Evolutionary conservation across 228 moss, liverwort and hornwort species (phyloP).

Genomic region (Sphagnum fallax): DNA sequence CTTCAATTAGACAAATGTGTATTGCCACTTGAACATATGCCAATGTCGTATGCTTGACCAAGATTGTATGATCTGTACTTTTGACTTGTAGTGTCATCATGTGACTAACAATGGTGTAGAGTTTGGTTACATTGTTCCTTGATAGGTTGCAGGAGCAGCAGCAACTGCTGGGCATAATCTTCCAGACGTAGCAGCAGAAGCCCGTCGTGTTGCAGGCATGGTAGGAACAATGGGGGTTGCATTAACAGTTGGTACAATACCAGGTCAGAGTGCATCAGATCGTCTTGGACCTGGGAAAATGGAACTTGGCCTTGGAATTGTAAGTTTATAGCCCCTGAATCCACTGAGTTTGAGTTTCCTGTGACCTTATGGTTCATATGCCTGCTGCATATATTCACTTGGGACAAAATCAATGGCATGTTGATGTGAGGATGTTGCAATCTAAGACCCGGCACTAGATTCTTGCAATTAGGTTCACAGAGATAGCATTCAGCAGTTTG

Average conservation of each 20-base stretch:
- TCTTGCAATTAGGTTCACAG: too few relatives aligned
- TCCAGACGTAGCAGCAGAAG: conserved; percentile 79
- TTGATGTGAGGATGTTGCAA: too few relatives aligned
- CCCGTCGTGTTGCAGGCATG: conserved; percentile 71
- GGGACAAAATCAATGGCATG: background rate
- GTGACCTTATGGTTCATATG: background rate
- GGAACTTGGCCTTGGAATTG: conserved; percentile 99
- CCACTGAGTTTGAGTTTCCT: background rate
- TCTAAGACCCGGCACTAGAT: too few relatives aligned
- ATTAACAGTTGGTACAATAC: conserved; percentile 78
- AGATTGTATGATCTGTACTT: too few relatives aligned
- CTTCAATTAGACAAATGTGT: too few relatives aligned
- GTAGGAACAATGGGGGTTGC: conserved; percentile 99
- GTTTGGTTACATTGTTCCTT: background rate
- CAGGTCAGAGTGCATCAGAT: conserved; percentile 81
- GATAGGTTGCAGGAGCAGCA: conserved; percentile 88
- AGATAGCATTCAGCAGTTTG: too few relatives aligned
- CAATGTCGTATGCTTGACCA: too few relatives aligned
- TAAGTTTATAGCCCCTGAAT: conserved; percentile 25
- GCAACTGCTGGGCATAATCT: conserved; percentile 76
- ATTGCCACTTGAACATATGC: too few relatives aligned
- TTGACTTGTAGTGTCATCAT: too few relatives aligned
- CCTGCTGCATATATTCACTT: background rate
- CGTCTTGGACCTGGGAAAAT: conserved; percentile 88
- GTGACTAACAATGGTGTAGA: too few relatives aligned